These are phyloP conservation scores for Astrothelium macrocarpum DNA, from an alignment of 495 filamentous ascomycete genomes.

Conservation along the genomic window DNA sequence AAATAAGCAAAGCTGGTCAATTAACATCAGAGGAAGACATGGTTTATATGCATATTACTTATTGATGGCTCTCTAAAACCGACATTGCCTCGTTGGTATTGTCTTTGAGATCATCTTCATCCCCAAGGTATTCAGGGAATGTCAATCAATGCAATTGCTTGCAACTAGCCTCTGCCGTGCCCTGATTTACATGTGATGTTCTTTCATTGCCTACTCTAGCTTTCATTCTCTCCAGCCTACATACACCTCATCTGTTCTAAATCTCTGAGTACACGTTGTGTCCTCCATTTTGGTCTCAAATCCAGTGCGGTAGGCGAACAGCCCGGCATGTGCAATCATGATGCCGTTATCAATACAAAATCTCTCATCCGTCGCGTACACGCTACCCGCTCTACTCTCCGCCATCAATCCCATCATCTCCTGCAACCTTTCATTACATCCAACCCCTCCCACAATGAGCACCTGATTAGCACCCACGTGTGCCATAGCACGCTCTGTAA, in stretches of 20 bases:
- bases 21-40: slow-evolving; percentile 16
- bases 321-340: slow-evolving; percentile 96
- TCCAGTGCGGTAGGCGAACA: slow-evolving; percentile 73
- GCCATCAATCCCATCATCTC: slow-evolving; percentile 99
- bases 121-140: neutral
- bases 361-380: slow-evolving; percentile 91
- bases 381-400: slow-evolving; percentile 74
- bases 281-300: slow-evolving; percentile 68
- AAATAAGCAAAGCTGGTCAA: slow-evolving; percentile 20
- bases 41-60: slow-evolving; percentile 14
- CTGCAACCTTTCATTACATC: slow-evolving; percentile 91
- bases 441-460: slow-evolving; percentile 92
- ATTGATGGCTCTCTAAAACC: slow-evolving; percentile 28
- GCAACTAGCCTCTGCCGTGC: neutral
- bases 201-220: neutral
- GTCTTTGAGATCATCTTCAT: slow-evolving; percentile 16
- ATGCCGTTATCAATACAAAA: slow-evolving; percentile 99
- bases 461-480: slow-evolving; percentile 88
- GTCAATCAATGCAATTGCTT: neutral
- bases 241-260: slow-evolving; percentile 87
- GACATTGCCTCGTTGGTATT: slow-evolving; percentile 13
- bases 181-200: neutral
- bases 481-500: slow-evolving; percentile 96
- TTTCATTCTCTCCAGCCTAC: slow-evolving; percentile 78
- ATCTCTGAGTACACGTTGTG: slow-evolving; percentile 84